Base-by-base conservation (phyloP, 2,329 filamentous ascomycete species). In the Rhinocladiella similis region DNA sequence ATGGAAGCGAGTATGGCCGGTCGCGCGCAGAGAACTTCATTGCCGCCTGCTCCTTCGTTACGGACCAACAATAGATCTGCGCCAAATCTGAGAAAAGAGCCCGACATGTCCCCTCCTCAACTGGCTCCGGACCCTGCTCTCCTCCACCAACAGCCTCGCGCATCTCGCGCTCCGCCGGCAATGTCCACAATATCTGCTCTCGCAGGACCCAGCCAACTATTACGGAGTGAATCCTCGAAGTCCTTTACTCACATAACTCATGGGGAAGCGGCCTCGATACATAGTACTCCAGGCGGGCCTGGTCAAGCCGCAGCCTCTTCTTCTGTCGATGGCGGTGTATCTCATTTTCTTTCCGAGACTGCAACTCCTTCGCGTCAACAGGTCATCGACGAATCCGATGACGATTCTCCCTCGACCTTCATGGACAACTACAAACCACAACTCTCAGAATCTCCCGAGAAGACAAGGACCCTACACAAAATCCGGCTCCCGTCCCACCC, bases 111-210 rank as follows among this genome's bases (percentile, higher is more conserved):
- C n/a, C 52, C 57, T 36, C 33, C 54, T 49, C 57, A 63, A 12
- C 53, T 53, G 13, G 56, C 50, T 13, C 47, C 60, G 3, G 54
- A 65, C 38, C 64, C 64, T 25, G 49, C 56, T 5, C 54, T 67
- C 9, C 51, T 67, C 16, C 62, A 66, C 39, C 62, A 62, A 41
- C 58, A 72, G 36, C 72, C 72, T 5, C 72, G 72, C 60, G 71
- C 73, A 14, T 73, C 73, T 38, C 75, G 73, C 64, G 75, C 73
- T 9, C 75, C 75, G 4, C 76, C 76, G n/a, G 71, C 76, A 36
- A 76, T 78, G 72, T 77, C 76, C 29, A 77, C 76, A 5, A 70
- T 78, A 19, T 77, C 74, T n/a, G 76, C 74, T 13, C 73, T 72
- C 47, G 75, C 71, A 3, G 73, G 71, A 41, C 73, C 74, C 4